phyloP scores from a whole-genome alignment of 495 filamentous ascomycete species.

The Xylaria curta region DNA sequence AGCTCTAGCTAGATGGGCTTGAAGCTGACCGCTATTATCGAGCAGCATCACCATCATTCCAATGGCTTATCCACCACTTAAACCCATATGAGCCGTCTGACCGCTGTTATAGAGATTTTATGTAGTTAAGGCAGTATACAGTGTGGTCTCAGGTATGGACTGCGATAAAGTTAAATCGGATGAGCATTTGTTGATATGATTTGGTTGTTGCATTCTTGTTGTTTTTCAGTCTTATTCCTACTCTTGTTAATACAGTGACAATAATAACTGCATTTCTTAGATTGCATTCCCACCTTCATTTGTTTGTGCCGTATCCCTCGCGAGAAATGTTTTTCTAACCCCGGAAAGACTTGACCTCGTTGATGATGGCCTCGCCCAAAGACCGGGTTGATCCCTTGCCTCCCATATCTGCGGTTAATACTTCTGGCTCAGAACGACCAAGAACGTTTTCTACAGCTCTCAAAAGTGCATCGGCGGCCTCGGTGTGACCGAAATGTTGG shows the following conservation, averaged over 20 bases:
- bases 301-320: not conserved
- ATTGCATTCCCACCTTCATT: not conserved
- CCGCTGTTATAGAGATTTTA: no score
- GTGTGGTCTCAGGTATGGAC: no score
- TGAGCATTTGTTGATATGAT: not conserved
- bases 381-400: constrained; percentile 67
- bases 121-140: no score
- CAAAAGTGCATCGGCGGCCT: constrained; percentile 66
- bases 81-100: no score
- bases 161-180: no score
- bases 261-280: not conserved
- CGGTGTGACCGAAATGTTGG: constrained; percentile 69
- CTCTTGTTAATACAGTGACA: not conserved
- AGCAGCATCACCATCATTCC: no score
- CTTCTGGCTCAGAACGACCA: constrained; percentile 52
- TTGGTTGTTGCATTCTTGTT: not conserved
- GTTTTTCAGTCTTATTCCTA: not conserved
- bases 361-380: constrained; percentile 62
- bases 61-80: no score
- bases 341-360: constrained; percentile 30
- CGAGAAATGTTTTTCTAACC: not conserved
- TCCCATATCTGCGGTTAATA: constrained; percentile 72
- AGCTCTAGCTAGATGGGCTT: no score
- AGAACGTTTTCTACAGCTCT: constrained; percentile 70
- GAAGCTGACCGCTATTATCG: no score